A percentile compares a stretch with the other conserved stretches of the same genome.
These are phyloP conservation scores for Metschnikowia santaceciliae DNA, from an alignment of 805 yeast species.

Conservation along the genomic window DNA sequence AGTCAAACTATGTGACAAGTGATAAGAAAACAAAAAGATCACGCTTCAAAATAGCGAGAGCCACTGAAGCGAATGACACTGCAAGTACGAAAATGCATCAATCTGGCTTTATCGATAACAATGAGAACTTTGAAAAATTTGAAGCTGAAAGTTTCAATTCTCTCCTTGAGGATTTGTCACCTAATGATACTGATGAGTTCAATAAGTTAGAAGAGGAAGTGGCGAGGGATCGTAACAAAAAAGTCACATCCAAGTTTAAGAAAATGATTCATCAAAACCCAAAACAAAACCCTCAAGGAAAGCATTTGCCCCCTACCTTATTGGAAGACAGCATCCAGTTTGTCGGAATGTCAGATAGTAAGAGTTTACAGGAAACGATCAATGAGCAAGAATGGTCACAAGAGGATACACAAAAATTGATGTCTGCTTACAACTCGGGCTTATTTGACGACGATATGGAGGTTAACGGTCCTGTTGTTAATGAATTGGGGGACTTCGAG, in stretches of 20 bases:
- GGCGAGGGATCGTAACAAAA: neutral
- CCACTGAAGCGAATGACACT: neutral
- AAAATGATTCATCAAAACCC: constrained; percentile 10
- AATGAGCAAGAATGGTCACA: constrained; percentile 15
- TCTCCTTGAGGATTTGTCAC: neutral
- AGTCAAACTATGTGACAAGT: neutral
- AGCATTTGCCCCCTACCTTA: neutral
- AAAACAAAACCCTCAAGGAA: constrained; percentile 7
- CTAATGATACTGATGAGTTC: neutral
- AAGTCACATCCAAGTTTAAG: constrained; percentile 11
- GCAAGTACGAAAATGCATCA: neutral
- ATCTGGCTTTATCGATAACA: neutral
- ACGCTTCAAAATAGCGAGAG: neutral
- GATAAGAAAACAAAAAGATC: neutral
- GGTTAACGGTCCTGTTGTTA: constrained; percentile 54
- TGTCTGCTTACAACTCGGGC: constrained; percentile 56
- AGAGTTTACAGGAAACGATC: neutral
- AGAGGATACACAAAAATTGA: constrained; percentile 53
- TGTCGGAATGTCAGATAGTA: neutral
- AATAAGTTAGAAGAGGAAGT: constrained; percentile 1
- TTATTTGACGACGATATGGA: constrained; percentile 57
- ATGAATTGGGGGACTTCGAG: constrained; percentile 52
- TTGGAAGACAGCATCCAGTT: neutral
- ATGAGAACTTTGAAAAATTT: neutral
- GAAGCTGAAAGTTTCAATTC: neutral